phyloP scores from a whole-genome alignment of 1,139 yeast species.

The Yamadazyma songkhlaensis region DNA sequence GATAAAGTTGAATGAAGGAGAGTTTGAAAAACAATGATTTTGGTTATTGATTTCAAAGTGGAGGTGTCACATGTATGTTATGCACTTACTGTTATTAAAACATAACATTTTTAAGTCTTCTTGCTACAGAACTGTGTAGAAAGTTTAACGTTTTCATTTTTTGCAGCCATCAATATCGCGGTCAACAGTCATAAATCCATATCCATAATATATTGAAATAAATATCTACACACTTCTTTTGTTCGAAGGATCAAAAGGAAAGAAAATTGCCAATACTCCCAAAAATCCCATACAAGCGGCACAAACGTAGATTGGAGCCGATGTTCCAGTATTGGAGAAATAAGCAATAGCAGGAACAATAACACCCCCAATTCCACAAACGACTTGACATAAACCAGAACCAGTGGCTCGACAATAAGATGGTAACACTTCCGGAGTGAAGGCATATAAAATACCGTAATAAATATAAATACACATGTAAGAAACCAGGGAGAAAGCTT shows the following conservation, averaged over 20 bases:
- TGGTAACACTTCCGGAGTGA: slow-evolving; percentile 60
- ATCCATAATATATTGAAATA: too few species aligned
- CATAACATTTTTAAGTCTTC: too few species aligned
- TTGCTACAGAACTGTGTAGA: too few species aligned
- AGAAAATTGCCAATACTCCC: slow-evolving; percentile 37
- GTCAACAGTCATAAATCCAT: too few species aligned
- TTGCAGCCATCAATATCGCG: too few species aligned
- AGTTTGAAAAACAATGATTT: too few species aligned
- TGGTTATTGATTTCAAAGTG: too few species aligned
- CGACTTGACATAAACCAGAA: slow-evolving; percentile 47
- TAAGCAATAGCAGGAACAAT: slow-evolving; percentile 53
- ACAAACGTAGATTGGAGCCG: slow-evolving; percentile 58
- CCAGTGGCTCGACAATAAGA: slow-evolving; percentile 57
- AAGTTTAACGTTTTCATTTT: too few species aligned
- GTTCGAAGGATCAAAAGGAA: slow-evolving; percentile 49
- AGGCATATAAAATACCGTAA: slow-evolving; percentile 55
- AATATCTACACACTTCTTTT: too few species aligned
- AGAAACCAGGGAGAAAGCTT: slow-evolving; percentile 51
- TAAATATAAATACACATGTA: slow-evolving; percentile 50
- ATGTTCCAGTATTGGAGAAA: slow-evolving; percentile 40
- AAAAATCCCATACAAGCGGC: slow-evolving; percentile 50
- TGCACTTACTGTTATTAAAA: too few species aligned
- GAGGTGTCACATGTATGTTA: too few species aligned
- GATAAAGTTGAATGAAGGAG: too few species aligned
- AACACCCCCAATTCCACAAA: slow-evolving; percentile 45